phyloP scores from a whole-genome alignment of 75 land plant genomes.

The Cupressus sempervirens region DNA sequence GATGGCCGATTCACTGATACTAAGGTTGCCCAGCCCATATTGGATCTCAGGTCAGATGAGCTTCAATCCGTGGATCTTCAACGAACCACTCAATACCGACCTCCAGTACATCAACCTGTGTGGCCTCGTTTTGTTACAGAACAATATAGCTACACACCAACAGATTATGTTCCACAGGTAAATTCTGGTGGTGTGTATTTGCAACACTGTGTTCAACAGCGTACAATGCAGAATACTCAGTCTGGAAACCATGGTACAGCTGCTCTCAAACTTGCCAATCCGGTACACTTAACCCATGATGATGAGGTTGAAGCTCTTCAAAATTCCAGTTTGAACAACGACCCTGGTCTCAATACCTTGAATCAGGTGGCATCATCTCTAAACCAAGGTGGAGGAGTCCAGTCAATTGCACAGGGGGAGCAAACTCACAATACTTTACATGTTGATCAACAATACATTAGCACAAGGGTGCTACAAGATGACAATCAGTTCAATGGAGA shows the following conservation, averaged over 20 bases:
- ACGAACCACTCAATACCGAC: not conserved
- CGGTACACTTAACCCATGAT: not conserved
- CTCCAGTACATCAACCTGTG: not conserved
- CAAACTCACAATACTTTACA: not conserved
- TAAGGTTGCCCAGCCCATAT: not conserved
- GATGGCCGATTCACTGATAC: not conserved
- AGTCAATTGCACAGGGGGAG: not conserved
- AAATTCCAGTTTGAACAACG: not conserved
- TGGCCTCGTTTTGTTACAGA: not conserved
- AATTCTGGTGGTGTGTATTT: not conserved
- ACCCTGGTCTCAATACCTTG: not conserved
- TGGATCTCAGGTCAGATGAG: constrained; percentile 3
- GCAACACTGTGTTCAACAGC: constrained; percentile 5
- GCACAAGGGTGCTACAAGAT: constrained; percentile 1
- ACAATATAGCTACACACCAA: constrained; percentile 11
- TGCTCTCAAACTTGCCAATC: not conserved
- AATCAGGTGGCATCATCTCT: not conserved
- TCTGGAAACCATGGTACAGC: not conserved
- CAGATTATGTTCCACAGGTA: not conserved
- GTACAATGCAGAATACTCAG: not conserved
- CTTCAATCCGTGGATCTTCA: not conserved
- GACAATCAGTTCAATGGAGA: not conserved
- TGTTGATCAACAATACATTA: not conserved
- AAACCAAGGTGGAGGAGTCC: not conserved
- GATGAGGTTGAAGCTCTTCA: not conserved